phyloP scores from a whole-genome alignment of 805 yeast genomes.

The Yarrowia phangngaensis region DNA sequence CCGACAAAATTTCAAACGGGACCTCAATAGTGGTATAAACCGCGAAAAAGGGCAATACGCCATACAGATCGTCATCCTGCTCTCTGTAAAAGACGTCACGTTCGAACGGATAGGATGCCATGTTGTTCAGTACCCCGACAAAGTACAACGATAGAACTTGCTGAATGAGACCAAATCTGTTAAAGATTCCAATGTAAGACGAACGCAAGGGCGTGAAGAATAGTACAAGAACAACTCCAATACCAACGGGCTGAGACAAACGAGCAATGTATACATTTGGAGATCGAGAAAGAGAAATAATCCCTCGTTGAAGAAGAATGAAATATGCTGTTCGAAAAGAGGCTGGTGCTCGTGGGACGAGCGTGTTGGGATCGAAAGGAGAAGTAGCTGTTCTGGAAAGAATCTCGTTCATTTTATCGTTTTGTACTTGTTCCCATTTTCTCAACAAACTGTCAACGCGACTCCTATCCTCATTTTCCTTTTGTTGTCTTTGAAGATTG shows the following conservation, averaged over 20 bases:
- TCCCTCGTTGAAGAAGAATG: slow-evolving; percentile 42
- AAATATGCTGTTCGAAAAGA: slow-evolving; percentile 5
- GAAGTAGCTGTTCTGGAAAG: background rate
- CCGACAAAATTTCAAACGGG: slow-evolving; percentile 62
- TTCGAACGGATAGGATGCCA: slow-evolving; percentile 71
- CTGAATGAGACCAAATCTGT: slow-evolving; percentile 73
- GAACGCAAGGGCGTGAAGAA: slow-evolving; percentile 60
- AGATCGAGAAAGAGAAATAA: slow-evolving; percentile 47
- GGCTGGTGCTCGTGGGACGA: slow-evolving; percentile 32
- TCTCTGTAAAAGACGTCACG: slow-evolving; percentile 75
- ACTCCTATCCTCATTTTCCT: slow-evolving; percentile 43
- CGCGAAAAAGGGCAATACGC: slow-evolving; percentile 57
- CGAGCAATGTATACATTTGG: slow-evolving; percentile 62
- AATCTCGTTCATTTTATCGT: slow-evolving; percentile 1
- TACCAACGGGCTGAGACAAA: slow-evolving; percentile 57
- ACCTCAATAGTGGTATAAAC: slow-evolving; percentile 59
- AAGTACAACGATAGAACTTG: slow-evolving; percentile 68
- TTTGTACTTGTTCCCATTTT: slow-evolving; percentile 40
- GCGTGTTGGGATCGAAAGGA: slow-evolving; percentile 30
- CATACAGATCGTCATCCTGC: slow-evolving; percentile 66
- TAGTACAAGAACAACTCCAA: slow-evolving; percentile 62
- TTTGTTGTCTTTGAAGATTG: slow-evolving; percentile 45
- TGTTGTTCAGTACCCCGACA: slow-evolving; percentile 74
- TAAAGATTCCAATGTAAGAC: slow-evolving; percentile 50
- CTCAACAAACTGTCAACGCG: slow-evolving; percentile 44